Evolutionary conservation across 2,329 filamentous ascomycete species (phyloP), one percentile per base, ranked within the genome.

Genomic region (Diaporthe longicolla): DNA sequence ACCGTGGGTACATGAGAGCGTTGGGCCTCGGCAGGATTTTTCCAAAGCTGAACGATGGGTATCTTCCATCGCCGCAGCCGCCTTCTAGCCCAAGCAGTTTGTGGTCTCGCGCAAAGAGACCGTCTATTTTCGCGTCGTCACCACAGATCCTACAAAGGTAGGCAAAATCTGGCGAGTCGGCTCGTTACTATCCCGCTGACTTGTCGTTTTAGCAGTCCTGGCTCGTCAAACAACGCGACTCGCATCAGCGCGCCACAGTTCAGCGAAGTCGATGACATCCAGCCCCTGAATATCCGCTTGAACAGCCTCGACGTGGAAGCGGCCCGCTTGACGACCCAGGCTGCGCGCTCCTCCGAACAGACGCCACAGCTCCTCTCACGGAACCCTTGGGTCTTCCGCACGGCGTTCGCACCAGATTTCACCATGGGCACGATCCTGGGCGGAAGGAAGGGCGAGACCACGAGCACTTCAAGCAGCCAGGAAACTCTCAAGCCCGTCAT

Each of bases 21-120:
- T 3, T 87, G 35, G 86, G 88, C 0, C 77, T 89, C 1, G 86
- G 84, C 40, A 81, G 75, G 35, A 21, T 87, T 24, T 89, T 87
- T 74, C 85, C 87, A 0, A 75, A 76, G 6, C 81, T 89, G 7
- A 75, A 80, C 10, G 74, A 83, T 15, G 78, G 79, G 59, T 81
- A 82, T 58, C 21, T 29, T 26, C 69, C 78, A 77, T 57, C 80
- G 78, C 13, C 77, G 78, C 29, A 21, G 9, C 73, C 78, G 13
- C 70, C 68, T 5, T 43, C 45, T 1, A 72, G 74, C 55, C 21
- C 68, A 24, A 66, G 40, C 43, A 69, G 55, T 19, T 17, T 70
- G 32, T 70, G 65, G 70, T 71, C 73, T 68, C 65, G 45, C 13
- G 24, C 43, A 29, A 75, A 59, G 37, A 58, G 66, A 35, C 26